Evolutionary conservation across 208 protist genomes (phyloP).

Genomic region (Leishmania arabica): DNA sequence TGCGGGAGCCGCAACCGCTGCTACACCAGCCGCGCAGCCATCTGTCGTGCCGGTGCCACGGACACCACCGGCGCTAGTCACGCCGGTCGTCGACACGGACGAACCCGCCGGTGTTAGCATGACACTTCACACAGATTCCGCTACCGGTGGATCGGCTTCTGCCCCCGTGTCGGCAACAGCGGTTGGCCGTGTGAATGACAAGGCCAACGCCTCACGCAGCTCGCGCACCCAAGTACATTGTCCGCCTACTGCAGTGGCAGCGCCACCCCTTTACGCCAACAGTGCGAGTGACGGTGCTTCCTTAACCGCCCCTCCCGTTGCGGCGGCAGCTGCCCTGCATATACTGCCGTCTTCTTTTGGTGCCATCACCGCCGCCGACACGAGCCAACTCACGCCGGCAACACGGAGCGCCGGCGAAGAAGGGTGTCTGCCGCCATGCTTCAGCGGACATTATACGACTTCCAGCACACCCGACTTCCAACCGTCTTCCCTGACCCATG

Average conservation of each 20-base stretch:
- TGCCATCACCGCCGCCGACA: too few species aligned
- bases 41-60: background rate
- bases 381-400: background rate
- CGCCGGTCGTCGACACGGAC: background rate
- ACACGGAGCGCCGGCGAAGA: background rate
- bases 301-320: background rate
- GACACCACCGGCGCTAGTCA: background rate
- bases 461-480: slow-evolving; percentile 8
- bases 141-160: background rate
- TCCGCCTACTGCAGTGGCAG: background rate
- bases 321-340: background rate
- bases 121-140: background rate
- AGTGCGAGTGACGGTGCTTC: background rate
- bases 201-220: background rate
- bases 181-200: background rate
- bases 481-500: slow-evolving; percentile 11
- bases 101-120: background rate
- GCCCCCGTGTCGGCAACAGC: background rate
- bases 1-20: background rate
- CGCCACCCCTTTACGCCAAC: background rate
- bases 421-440: background rate
- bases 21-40: background rate
- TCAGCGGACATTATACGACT: background rate
- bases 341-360: background rate
- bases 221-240: background rate